phyloP scores from a whole-genome alignment of 1,139 yeast genomes.

The Kodamaea sp. region DNA sequence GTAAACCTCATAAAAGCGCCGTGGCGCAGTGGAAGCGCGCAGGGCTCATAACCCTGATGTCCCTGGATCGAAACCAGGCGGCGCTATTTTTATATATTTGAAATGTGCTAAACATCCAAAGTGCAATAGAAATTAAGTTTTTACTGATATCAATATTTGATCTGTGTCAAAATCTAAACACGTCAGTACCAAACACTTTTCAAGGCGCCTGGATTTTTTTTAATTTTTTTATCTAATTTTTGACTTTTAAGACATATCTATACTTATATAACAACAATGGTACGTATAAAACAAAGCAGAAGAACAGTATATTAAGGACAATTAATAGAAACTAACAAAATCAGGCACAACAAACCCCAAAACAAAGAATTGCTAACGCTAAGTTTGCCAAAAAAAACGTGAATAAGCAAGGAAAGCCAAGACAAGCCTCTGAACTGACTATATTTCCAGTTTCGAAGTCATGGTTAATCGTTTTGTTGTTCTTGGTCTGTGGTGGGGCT shows the following conservation, averaged over 20 bases:
- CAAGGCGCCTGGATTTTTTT: no score
- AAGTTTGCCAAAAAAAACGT: slow-evolving; percentile 74
- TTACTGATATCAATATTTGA: no score
- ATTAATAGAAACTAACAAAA: slow-evolving; percentile 8
- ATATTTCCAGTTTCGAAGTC: slow-evolving; percentile 51
- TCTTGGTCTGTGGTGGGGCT: slow-evolving; percentile 82
- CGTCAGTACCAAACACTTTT: no score
- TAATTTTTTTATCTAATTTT: no score
- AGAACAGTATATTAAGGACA: background rate
- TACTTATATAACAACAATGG: slow-evolving; percentile 4
- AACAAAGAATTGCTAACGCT: slow-evolving; percentile 79
- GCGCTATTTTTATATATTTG: slow-evolving; percentile 54
- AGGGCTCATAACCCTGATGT: slow-evolving; percentile 99
- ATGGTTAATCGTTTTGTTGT: slow-evolving; percentile 62
- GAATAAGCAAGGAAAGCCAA: slow-evolving; percentile 64
- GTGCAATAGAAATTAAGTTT: no score
- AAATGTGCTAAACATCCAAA: no score
- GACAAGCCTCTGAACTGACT: slow-evolving; percentile 31
- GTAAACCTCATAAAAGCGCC: slow-evolving; percentile 43
- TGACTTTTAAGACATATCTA: no score
- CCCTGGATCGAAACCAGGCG: slow-evolving; percentile 99
- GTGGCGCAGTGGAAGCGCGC: slow-evolving; percentile 99
- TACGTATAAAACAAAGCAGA: slow-evolving; percentile 2
- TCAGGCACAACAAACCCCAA: slow-evolving; percentile 66
- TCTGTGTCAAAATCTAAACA: no score